Base-by-base conservation (phyloP, 768 basidiomycete genomes). In the Leccinum imitatum region DNA sequence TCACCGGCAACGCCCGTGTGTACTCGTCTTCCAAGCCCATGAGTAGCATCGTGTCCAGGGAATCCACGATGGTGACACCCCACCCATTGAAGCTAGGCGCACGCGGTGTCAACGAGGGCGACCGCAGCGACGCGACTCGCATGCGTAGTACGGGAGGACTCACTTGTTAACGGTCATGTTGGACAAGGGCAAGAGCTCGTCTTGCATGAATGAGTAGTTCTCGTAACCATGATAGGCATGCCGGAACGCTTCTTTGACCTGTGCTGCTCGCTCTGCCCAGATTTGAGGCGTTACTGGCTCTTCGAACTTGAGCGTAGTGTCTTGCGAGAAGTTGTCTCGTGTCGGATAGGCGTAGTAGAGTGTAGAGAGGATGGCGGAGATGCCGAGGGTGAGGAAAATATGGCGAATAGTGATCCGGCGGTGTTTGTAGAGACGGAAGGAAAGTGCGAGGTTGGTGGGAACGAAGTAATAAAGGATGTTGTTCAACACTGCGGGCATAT, bases 11-110 rank as follows among this genome's bases (percentile, higher is more conserved):
- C 0, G 88, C 89, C 2, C 86, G 79, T n/a, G 76, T 59, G 68
- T 87, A 95, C 66, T 95, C 90, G 2, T 84, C 81, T 30, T 85
- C 71, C 6, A 95, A 76, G 3, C 80, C 90, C 85, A 95, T 87
- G 37, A 98, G 76, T 25, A 89, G 76, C 80, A 96, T 86, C 1
- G 92, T 92, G 66, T 95, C 93, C 21, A 97, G 78, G 1, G 91
- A 85, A 69, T 96, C 95, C 53, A 92, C 81, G 25, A 85, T 77
- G 7, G 90, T 88, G 7, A 90, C 79, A 30, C 86, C 87, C 90
- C 90, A 92, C 13, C 87, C 88, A 68, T 91, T 91, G 48, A 23
- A 23, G 11, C 19, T 50, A 50, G 71, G 44, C 47, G 4, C 47
- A 48, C 6, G 21, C 5, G 21, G 19, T 48, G 47, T 48, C 21